phyloP scores from a whole-genome alignment of 2,329 filamentous ascomycete species.

The Dactylellina sp. region DNA sequence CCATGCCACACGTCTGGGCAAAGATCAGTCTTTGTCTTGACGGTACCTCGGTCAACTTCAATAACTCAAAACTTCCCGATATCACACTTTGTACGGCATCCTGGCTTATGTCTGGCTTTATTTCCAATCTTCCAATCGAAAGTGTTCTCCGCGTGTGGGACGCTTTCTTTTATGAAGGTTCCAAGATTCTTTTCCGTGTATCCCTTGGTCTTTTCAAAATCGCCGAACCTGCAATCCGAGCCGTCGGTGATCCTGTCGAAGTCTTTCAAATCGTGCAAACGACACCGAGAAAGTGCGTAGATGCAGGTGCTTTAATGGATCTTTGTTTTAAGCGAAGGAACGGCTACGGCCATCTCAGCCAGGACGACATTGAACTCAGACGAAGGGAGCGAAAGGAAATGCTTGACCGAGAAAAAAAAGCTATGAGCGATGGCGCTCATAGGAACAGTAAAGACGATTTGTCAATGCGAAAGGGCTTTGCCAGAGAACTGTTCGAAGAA shows the following conservation, averaged over 20 bases:
- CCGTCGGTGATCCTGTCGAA: slow-evolving; percentile 87
- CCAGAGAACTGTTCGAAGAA: slow-evolving; percentile 57
- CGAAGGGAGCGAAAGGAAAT: slow-evolving; percentile 74
- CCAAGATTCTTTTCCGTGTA: slow-evolving; percentile 91
- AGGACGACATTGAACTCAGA: slow-evolving; percentile 82
- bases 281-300: slow-evolving; percentile 81
- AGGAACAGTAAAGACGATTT: slow-evolving; percentile 59
- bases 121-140: slow-evolving; percentile 91
- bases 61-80: slow-evolving; percentile 74
- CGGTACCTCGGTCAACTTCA: slow-evolving; percentile 62
- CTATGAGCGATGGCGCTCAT: slow-evolving; percentile 39
- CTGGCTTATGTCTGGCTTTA: slow-evolving; percentile 98
- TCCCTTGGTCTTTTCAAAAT: slow-evolving; percentile 91
- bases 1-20: slow-evolving; percentile 83
- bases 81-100: slow-evolving; percentile 93
- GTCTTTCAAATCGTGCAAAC: slow-evolving; percentile 94
- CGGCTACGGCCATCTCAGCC: slow-evolving; percentile 83
- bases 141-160: slow-evolving; percentile 94
- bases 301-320: slow-evolving; percentile 84
- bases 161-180: slow-evolving; percentile 93
- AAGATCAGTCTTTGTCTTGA: slow-evolving; percentile 86
- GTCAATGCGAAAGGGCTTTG: slow-evolving; percentile 58
- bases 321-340: slow-evolving; percentile 83
- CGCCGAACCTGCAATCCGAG: slow-evolving; percentile 82
- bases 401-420: slow-evolving; percentile 58